phyloP scores from a whole-genome alignment of 2,329 filamentous ascomycete genomes.

The Ascosphaera aggregata region DNA sequence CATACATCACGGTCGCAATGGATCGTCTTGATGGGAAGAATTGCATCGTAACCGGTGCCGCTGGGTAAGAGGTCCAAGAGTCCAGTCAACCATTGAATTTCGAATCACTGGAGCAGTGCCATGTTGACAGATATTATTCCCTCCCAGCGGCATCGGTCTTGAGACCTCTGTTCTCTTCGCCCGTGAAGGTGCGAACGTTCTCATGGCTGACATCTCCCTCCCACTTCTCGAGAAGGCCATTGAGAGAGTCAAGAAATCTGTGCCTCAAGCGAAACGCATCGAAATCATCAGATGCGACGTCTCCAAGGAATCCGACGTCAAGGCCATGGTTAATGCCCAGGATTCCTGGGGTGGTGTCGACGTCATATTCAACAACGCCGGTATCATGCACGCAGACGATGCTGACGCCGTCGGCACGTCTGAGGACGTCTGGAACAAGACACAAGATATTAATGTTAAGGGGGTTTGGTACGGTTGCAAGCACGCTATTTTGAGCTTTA shows the following conservation, averaged over 20 bases:
- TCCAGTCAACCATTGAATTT: slow-evolving; percentile 2
- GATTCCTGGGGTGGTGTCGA: slow-evolving; percentile 76
- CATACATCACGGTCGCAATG: slow-evolving; percentile 7
- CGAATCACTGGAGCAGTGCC: too few relatives aligned
- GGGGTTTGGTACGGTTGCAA: slow-evolving; percentile 95
- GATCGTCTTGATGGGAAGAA: slow-evolving; percentile 40
- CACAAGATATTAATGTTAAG: slow-evolving; percentile 89
- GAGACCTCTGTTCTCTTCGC: slow-evolving; percentile 80
- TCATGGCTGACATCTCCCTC: slow-evolving; percentile 67
- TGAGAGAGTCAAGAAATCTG: slow-evolving; percentile 49
- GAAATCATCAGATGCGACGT: slow-evolving; percentile 52
- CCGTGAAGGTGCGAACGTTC: slow-evolving; percentile 63
- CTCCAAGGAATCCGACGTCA: slow-evolving; percentile 58
- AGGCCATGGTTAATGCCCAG: slow-evolving; percentile 47
- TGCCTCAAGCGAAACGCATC: slow-evolving; percentile 35
- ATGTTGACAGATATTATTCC: slow-evolving; percentile 1
- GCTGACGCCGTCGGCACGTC: slow-evolving; percentile 62
- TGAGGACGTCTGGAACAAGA: slow-evolving; percentile 84
- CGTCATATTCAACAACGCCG: slow-evolving; percentile 92
- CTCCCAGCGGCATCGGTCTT: slow-evolving; percentile 55
- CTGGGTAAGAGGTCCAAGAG: slow-evolving; percentile 37
- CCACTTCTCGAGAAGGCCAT: slow-evolving; percentile 55
- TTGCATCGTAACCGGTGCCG: slow-evolving; percentile 61
- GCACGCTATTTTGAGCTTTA: slow-evolving; percentile 63
- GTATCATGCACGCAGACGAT: slow-evolving; percentile 80